These are phyloP conservation scores for Tieghemiomyces parasiticus DNA, from an alignment of 192 early-diverging fungal species.

Conservation along the genomic window DNA sequence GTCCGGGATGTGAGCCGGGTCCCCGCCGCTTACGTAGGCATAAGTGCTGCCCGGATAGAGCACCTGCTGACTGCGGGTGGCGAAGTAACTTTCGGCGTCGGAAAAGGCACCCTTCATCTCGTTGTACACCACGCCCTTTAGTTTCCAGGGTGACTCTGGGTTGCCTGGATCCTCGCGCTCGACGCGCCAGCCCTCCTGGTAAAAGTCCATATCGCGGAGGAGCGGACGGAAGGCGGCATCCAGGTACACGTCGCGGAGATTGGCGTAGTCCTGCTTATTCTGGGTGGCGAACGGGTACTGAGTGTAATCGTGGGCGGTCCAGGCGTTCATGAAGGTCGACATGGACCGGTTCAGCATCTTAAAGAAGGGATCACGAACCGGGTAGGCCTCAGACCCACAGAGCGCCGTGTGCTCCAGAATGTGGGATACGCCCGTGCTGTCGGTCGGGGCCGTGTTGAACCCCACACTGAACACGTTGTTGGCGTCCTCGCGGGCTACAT, in stretches of 20 bases:
- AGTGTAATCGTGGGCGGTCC: slow-evolving; percentile 78
- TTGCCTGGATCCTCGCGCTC: slow-evolving; percentile 59
- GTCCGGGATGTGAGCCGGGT: slow-evolving; percentile 74
- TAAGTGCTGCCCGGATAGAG: slow-evolving; percentile 80
- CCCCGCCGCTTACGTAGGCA: slow-evolving; percentile 72
- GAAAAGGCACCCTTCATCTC: slow-evolving; percentile 93
- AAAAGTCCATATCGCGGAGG: slow-evolving; percentile 72
- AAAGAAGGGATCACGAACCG: slow-evolving; percentile 97
- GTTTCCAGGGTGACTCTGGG: slow-evolving; percentile 21
- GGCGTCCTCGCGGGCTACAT: slow-evolving; percentile 67
- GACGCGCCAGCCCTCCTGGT: slow-evolving; percentile 89
- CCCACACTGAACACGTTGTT: slow-evolving; percentile 94
- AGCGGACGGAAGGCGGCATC: slow-evolving; percentile 75
- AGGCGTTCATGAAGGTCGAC: slow-evolving; percentile 95
- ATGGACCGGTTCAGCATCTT: slow-evolving; percentile 94
- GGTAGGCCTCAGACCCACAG: slow-evolving; percentile 73
- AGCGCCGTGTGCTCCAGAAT: slow-evolving; percentile 93
- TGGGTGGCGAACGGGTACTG: slow-evolving; percentile 90
- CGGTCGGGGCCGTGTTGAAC: slow-evolving; percentile 67
- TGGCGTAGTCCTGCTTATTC: slow-evolving; percentile 76
- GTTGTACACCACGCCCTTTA: slow-evolving; percentile 96
- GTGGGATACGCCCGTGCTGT: slow-evolving; percentile 81
- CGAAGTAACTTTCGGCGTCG: slow-evolving; percentile 67
- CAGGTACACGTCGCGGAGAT: slow-evolving; percentile 82
- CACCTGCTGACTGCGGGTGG: slow-evolving; percentile 55